Evolutionary conservation across 345 rosid species (phyloP).

Genomic region (Eutrema japonicum): DNA sequence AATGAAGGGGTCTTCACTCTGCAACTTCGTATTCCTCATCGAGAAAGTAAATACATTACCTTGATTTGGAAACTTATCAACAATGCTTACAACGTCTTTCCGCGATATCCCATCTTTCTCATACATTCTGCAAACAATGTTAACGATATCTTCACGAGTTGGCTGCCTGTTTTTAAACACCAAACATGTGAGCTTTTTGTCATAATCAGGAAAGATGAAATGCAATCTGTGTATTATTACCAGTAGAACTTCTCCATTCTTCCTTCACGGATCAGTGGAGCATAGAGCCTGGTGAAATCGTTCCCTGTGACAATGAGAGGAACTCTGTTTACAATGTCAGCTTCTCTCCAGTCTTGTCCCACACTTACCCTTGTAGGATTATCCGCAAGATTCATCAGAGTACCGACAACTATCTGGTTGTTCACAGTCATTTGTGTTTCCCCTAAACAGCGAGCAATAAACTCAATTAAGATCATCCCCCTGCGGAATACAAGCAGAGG

Average conservation of each 20-base stretch:
- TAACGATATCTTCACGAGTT: conserved; percentile 76
- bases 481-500: conserved; percentile 3
- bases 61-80: conserved; percentile 85
- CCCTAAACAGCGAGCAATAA: conserved; percentile 48
- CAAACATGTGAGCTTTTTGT: conserved; percentile 32
- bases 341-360: conserved; percentile 96
- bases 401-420: conserved; percentile 93
- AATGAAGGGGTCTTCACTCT: neutral
- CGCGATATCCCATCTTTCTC: conserved; percentile 80
- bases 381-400: conserved; percentile 89
- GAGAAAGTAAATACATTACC: conserved; percentile 48
- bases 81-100: conserved; percentile 67
- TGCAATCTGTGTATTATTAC: conserved; percentile 41
- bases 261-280: conserved; percentile 98
- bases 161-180: conserved; percentile 73
- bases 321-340: conserved; percentile 75
- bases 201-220: conserved; percentile 8
- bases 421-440: conserved; percentile 95
- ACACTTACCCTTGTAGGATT: conserved; percentile 94
- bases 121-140: conserved; percentile 86
- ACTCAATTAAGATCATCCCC: conserved; percentile 18
- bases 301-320: conserved; percentile 93
- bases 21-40: neutral
- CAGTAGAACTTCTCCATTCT: conserved; percentile 98
- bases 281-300: conserved; percentile 84